A percentile compares a stretch with the other conserved stretches of the same genome.
phyloP scores from a whole-genome alignment of 2,329 filamentous ascomycete genomes.

The Penicillium sp. region DNA sequence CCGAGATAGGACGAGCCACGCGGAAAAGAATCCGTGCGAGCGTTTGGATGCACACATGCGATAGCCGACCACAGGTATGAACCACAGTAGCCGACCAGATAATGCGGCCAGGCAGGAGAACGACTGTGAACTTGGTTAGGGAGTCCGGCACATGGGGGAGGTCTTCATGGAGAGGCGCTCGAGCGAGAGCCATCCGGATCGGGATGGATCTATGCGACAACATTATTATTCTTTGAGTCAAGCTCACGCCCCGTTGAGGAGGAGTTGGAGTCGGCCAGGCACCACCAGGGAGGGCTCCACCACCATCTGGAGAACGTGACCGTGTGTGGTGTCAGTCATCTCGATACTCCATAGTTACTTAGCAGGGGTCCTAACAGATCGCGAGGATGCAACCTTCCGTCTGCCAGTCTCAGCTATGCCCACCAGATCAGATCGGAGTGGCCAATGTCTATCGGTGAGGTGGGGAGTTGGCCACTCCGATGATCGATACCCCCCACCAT shows the following conservation, averaged over 20 bases:
- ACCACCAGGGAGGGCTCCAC: neutral
- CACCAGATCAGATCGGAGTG: too few relatives aligned
- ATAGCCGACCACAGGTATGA: neutral
- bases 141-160: neutral
- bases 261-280: neutral
- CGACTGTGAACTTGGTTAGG: neutral
- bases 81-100: neutral
- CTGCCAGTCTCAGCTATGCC: neutral
- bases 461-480: neutral
- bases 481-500: neutral
- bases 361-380: neutral
- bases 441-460: neutral
- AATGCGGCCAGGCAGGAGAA: neutral
- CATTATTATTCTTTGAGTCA: neutral
- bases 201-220: neutral
- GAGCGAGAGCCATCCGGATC: neutral
- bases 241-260: neutral
- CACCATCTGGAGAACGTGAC: neutral
- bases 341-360: neutral
- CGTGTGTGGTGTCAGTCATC: neutral
- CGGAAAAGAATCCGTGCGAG: constrained; percentile 29
- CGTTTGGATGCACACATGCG: neutral
- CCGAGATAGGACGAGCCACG: constrained; percentile 5
- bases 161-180: neutral
- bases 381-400: neutral